Base-by-base conservation (phyloP, 2,329 filamentous ascomycete species). In the Passalora sequoiae region DNA sequence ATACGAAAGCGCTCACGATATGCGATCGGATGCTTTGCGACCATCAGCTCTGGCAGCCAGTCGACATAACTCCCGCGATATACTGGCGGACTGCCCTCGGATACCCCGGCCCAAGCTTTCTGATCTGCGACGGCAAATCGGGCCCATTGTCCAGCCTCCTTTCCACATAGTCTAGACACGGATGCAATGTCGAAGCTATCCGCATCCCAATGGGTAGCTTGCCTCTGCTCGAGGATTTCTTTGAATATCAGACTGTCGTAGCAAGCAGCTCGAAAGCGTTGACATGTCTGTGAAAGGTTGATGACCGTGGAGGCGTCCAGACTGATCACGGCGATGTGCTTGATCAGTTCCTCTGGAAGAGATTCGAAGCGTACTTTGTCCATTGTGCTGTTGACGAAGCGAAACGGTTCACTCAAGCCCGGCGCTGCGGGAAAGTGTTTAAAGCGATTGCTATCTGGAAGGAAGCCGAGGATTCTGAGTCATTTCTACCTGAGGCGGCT, bases 271-370 rank as follows among this genome's bases (percentile, higher is more conserved):
- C 47, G 47, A 29, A 50, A 38, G 19, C 7, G 16, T n/a, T 32
- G 44, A 32, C 42, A 46, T 24, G 47, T 48, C 21, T 20, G 9
- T 6, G 47, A 33, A 4, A 53, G 35, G 22, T 35, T 30, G n/a
- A 50, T 17, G 12, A 28, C 36, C 3, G 50, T 38, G 9, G 28
- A 28, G 21, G 47, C 50, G 40, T 50, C 42, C 16, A 42, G 31
- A n/a, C 27, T 37, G 21, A 27, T 32, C 13, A n/a, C n/a, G n/a
- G 50, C 50, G 27, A 54, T 50, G 15, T 45, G 46, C n/a, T 43
- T 32, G 13, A 54, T 43, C 10, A 54, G 39, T 29, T 52, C 51
- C n/a, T 38, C 31, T 3, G 51, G 51, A 6, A 54, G 39, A 5
- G 30, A 13, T 13, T 47, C 40, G 13, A 52, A 17, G 16, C n/a